Conservation (phyloP, 116 monocot species). For the Posidonia oceanica region DNA sequence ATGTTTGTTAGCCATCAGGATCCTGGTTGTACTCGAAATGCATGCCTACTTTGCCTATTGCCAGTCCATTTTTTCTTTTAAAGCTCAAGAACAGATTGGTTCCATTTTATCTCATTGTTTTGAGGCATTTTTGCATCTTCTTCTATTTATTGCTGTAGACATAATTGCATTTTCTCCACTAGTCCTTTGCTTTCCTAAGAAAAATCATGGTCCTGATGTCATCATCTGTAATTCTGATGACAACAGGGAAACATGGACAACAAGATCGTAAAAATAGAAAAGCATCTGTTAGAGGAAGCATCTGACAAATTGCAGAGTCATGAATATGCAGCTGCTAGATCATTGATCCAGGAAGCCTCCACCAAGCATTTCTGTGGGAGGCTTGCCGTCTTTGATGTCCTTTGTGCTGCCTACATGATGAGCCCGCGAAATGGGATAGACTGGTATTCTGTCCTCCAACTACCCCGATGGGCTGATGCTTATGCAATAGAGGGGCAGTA, state of each 20-base stretch:
- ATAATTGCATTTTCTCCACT: no score
- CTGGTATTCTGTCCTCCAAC: constrained; percentile 19
- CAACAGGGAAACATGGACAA: not conserved
- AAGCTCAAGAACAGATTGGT: no score
- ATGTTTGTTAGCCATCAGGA: no score
- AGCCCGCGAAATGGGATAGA: constrained; percentile 9
- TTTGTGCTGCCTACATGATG: not conserved
- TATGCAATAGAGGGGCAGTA: constrained; percentile 7
- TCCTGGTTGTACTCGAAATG: no score
- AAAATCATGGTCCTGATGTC: no score
- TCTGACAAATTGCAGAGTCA: not conserved
- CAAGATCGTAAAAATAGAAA: not conserved
- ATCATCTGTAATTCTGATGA: no score
- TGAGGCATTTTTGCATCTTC: no score
- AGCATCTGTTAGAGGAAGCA: not conserved
- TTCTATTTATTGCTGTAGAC: no score
- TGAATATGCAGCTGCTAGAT: not conserved
- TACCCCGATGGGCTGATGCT: constrained; percentile 2
- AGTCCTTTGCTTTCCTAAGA: no score
- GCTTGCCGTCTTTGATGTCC: constrained; percentile 9
- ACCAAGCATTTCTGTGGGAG: not conserved
- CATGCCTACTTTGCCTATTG: no score
- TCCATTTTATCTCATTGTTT: no score
- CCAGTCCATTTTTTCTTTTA: no score
- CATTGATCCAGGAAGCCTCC: not conserved